Evolutionary conservation across 176 grass and related monocot genomes (phyloP).

Genomic region (Aegilops longissima): DNA sequence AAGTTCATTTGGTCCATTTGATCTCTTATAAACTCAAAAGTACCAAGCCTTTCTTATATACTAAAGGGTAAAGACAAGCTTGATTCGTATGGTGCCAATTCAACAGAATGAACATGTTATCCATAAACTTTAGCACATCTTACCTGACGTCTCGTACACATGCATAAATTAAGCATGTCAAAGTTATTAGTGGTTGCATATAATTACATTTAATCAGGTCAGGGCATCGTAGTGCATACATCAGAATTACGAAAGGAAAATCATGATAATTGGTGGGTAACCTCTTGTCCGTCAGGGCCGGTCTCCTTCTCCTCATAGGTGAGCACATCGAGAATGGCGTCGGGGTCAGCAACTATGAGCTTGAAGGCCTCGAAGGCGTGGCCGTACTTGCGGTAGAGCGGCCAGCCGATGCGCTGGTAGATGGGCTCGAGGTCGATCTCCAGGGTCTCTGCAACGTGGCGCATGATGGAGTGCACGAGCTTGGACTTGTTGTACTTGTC

Average conservation of each 20-base stretch:
- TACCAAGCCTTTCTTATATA: neutral
- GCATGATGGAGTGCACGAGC: conserved; percentile 98
- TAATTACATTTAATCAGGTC: neutral
- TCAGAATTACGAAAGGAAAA: neutral
- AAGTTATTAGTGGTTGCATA: neutral
- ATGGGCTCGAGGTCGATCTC: conserved; percentile 68
- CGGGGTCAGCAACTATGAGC: conserved; percentile 53
- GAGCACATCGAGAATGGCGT: conserved; percentile 47
- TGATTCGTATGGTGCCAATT: neutral
- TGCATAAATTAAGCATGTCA: neutral
- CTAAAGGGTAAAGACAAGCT: neutral
- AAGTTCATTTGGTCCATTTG: neutral
- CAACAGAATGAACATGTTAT: neutral
- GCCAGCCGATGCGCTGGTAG: conserved; percentile 59
- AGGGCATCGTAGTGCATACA: neutral
- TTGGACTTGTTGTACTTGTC: conserved; percentile 95
- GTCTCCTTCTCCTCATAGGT: conserved; percentile 58
- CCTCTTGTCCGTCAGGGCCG: conserved; percentile 55
- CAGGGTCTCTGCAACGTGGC: conserved; percentile 92
- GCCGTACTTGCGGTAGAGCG: conserved; percentile 72
- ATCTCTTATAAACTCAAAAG: neutral
- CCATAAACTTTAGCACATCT: neutral
- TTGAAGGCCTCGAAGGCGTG: conserved; percentile 76
- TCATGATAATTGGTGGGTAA: neutral
- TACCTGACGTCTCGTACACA: neutral